Conservation (phyloP, 257 asterid genomes). For the Solanum okadae region DNA sequence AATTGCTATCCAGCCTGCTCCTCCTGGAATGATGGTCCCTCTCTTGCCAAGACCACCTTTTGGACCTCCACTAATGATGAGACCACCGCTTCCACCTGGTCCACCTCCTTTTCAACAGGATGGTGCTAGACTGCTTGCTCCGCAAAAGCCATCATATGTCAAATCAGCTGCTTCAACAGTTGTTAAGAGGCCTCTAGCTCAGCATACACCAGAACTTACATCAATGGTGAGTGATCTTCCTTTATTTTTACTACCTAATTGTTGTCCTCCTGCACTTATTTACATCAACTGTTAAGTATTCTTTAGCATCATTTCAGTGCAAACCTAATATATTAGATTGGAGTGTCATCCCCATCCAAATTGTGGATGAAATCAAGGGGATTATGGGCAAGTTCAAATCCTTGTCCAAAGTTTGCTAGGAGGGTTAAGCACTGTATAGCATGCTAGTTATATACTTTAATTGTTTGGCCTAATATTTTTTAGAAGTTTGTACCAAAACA, state of each 20-base stretch:
- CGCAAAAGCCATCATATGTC: conserved; percentile 83
- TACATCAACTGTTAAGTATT: neutral
- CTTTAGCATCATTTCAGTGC: neutral
- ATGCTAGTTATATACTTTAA: neutral
- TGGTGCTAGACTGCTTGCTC: conserved; percentile 30
- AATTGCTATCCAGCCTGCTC: conserved; percentile 57
- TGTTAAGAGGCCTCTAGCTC: conserved; percentile 98
- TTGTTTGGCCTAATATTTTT: neutral
- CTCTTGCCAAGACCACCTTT: conserved; percentile 65
- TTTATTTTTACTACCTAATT: neutral
- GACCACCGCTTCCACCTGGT: conserved; percentile 97
- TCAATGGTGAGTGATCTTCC: conserved; percentile 67
- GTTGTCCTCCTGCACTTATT: neutral
- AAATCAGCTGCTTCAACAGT: conserved; percentile 98
- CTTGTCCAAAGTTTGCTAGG: neutral
- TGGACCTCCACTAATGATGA: conserved; percentile 76
- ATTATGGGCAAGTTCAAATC: neutral
- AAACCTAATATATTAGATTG: neutral
- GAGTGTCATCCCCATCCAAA: neutral
- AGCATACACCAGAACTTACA: conserved; percentile 97
- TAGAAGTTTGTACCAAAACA: neutral
- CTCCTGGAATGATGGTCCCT: conserved; percentile 73
- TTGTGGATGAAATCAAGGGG: neutral
- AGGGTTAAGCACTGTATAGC: neutral
- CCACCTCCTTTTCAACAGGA: conserved; percentile 79